phyloP scores from a whole-genome alignment of 495 filamentous ascomycete genomes.

The Elasticomyces elasticus region DNA sequence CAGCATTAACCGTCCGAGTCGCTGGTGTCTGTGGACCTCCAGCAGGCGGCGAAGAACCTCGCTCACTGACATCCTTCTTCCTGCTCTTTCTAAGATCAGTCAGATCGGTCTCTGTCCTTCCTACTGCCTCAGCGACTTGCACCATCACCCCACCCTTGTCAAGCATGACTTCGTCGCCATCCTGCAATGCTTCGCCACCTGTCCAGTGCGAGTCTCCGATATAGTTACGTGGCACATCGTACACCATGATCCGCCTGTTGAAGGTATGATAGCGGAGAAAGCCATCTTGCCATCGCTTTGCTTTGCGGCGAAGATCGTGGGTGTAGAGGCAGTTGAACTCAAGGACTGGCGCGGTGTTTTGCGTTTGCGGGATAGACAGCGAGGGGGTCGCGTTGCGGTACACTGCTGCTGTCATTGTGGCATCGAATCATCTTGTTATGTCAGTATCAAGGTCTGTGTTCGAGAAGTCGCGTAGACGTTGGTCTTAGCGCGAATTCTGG shows the following conservation, averaged over 20 bases:
- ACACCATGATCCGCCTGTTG: slow-evolving; percentile 86
- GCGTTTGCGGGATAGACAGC: slow-evolving; percentile 29
- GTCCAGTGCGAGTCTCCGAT: slow-evolving; percentile 80
- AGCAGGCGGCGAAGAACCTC: slow-evolving; percentile 6
- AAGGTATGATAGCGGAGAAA: slow-evolving; percentile 78
- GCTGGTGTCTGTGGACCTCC: slow-evolving; percentile 1
- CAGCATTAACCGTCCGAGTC: not conserved
- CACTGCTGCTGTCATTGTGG: slow-evolving; percentile 20
- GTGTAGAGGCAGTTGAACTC: slow-evolving; percentile 82
- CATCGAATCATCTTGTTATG: too few species aligned
- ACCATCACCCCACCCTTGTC: slow-evolving; percentile 66
- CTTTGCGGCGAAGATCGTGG: slow-evolving; percentile 70
- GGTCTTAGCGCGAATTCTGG: too few species aligned
- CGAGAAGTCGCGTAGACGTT: too few species aligned
- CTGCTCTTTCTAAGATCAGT: slow-evolving; percentile 61
- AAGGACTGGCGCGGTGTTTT: slow-evolving; percentile 63
- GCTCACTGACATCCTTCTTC: slow-evolving; percentile 34
- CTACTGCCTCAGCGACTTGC: slow-evolving; percentile 65
- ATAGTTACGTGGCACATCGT: slow-evolving; percentile 68
- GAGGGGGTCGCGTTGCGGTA: slow-evolving; percentile 17
- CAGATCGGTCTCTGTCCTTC: slow-evolving; percentile 65
- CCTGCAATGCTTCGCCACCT: slow-evolving; percentile 50
- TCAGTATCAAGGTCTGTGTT: too few species aligned
- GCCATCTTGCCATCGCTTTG: slow-evolving; percentile 91
- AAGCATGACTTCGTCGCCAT: slow-evolving; percentile 72